Evolutionary conservation across 2,329 filamentous ascomycete genomes (phyloP).

Genomic region (Pseudogymnoascus sp.): DNA sequence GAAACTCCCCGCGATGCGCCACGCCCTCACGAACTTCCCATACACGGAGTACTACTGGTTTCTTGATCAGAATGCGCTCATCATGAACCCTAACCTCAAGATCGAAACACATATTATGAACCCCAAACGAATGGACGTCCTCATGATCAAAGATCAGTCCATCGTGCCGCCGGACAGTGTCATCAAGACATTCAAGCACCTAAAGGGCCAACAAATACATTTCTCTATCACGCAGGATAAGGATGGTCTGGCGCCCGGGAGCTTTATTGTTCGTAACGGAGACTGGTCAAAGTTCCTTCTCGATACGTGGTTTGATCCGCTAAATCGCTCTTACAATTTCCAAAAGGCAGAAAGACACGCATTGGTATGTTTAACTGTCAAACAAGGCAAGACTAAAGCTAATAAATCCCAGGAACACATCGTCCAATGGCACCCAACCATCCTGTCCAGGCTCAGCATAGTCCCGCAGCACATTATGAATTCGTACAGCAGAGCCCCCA

Average conservation of each 20-base stretch:
- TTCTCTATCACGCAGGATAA: slow-evolving; percentile 78
- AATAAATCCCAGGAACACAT: slow-evolving; percentile 59
- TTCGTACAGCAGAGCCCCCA: slow-evolving; percentile 51
- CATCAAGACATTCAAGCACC: slow-evolving; percentile 82
- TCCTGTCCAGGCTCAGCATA: slow-evolving; percentile 80
- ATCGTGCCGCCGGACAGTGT: slow-evolving; percentile 94
- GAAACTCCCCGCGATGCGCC: slow-evolving; percentile 75
- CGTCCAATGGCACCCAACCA: slow-evolving; percentile 93
- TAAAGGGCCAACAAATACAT: slow-evolving; percentile 70
- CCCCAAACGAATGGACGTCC: slow-evolving; percentile 54
- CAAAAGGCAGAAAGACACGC: slow-evolving; percentile 90
- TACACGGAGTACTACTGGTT: slow-evolving; percentile 78
- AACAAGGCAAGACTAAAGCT: neutral
- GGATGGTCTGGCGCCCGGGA: slow-evolving; percentile 66
- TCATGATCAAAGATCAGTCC: slow-evolving; percentile 78
- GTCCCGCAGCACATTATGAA: slow-evolving; percentile 82
- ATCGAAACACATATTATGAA: slow-evolving; percentile 66
- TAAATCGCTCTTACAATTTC: slow-evolving; percentile 93
- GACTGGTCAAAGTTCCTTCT: slow-evolving; percentile 91
- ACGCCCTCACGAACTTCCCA: slow-evolving; percentile 75
- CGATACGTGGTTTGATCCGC: slow-evolving; percentile 91
- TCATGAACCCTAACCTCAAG: slow-evolving; percentile 70
- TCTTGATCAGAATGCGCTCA: slow-evolving; percentile 73
- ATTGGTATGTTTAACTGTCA: slow-evolving; percentile 48
- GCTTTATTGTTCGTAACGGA: slow-evolving; percentile 71